Evolutionary conservation across 805 yeast genomes (phyloP).

Genomic region (Teunomyces lycoperdinae): DNA sequence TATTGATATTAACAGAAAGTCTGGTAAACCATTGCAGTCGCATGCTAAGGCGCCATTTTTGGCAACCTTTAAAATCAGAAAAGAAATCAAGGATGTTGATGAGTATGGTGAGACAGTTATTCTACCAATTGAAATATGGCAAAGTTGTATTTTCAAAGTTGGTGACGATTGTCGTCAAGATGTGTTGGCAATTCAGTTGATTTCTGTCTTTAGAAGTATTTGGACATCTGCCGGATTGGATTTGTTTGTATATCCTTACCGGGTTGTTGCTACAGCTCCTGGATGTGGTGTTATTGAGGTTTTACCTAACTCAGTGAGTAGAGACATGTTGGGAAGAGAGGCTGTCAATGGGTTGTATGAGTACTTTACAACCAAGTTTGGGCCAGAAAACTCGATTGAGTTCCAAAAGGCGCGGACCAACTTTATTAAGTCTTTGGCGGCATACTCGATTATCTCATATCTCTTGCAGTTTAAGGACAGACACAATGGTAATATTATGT

Average conservation of each 20-base stretch:
- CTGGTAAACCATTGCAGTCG: slow-evolving; percentile 93
- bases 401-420: slow-evolving; percentile 91
- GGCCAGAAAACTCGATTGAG: slow-evolving; percentile 87
- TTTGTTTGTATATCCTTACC: slow-evolving; percentile 84
- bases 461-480: slow-evolving; percentile 93
- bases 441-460: slow-evolving; percentile 88
- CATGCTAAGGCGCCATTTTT: slow-evolving; percentile 98
- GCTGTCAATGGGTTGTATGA: slow-evolving; percentile 97
- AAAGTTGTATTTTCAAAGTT: slow-evolving; percentile 95
- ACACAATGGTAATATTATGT: slow-evolving; percentile 97
- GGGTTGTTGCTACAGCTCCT: slow-evolving; percentile 98
- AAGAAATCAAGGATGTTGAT: slow-evolving; percentile 47
- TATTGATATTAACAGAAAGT: slow-evolving; percentile 83
- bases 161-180: slow-evolving; percentile 99
- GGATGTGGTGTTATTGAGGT: slow-evolving; percentile 99
- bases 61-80: slow-evolving; percentile 88
- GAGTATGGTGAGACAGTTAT: slow-evolving; percentile 31
- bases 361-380: slow-evolving; percentile 87
- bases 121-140: slow-evolving; percentile 68
- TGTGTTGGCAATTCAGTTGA: slow-evolving; percentile 86
- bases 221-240: slow-evolving; percentile 89
- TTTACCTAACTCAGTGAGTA: slow-evolving; percentile 87
- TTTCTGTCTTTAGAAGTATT: slow-evolving; percentile 86
- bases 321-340: slow-evolving; percentile 98
- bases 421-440: slow-evolving; percentile 91